Base-by-base conservation (phyloP, 1,139 yeast species). In the Debaryomyces nepalensis region DNA sequence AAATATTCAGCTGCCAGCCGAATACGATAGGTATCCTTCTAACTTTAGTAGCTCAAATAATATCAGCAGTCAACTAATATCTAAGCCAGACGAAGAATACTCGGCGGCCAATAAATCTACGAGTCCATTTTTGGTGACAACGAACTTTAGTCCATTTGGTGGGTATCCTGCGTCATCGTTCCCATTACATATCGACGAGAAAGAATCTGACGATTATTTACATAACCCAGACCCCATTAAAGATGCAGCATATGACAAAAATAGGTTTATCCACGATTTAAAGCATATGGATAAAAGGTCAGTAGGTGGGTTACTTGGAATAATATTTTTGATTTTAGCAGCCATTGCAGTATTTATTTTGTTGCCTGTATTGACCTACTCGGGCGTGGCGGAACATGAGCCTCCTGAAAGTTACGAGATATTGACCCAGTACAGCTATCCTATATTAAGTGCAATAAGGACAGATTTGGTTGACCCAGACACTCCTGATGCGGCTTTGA, bases 201-300 rank as follows among this genome's bases (percentile, higher is more conserved):
- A 87, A 63, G 97, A 90, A 64, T 85, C 88, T 2, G 97, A 90
- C 66, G 97, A 90, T 61, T 89, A 87, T 57, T 62, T 90, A 50
- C 97, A 90, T 64, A 90, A 90, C 62, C 97, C 97, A 1, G 96
- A 90, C 60, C 96, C 96, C 7, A 85, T 89, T 30, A 82, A 79
- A 36, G 97, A 90, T 62, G 95, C 95, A 12, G 77, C 82, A 48
- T 79, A 83, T 54, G 95, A 87, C 51, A 81, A 78, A 48, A 75
- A 81, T 55, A 64, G 88, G 50, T 77, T 83, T 53, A 53, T 70
- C 48, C 61, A 77, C 48, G 89, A 84, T 58, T 63, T 84, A 65
- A 77, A 79, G 58, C 62, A 73, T 48, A 70, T 83, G 78, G 87
- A 83, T 57, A 71, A 61, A 54, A 68, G 80, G 52, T 77, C 87